A percentile compares a stretch with the other conserved stretches of the same genome.
Conservation (phyloP, 345 rosid genomes). For the Laguncularia racemosa region DNA sequence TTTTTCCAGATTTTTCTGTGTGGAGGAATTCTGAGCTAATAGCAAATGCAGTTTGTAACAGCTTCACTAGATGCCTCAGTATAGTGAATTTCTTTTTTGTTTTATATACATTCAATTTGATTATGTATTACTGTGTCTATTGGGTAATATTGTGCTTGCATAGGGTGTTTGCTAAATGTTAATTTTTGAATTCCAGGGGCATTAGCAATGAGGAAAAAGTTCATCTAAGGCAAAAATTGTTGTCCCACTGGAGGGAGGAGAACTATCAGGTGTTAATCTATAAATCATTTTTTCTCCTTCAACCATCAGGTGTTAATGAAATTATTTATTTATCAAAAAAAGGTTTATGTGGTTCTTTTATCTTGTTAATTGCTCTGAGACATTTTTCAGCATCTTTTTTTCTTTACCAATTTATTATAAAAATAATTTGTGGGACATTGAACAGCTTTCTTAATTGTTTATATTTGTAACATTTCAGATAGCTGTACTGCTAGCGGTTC, state of each 20-base stretch:
- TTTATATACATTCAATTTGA: no score
- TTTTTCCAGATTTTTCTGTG: no score
- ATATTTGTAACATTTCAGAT: constrained; percentile 34
- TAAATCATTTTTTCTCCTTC: constrained; percentile 4
- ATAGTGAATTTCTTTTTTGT: no score
- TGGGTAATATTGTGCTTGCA: neutral
- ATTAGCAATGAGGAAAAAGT: constrained; percentile 79
- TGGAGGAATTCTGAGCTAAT: no score
- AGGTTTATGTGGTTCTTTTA: neutral
- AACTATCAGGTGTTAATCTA: constrained; percentile 50
- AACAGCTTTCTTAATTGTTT: neutral
- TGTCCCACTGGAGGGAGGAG: constrained; percentile 83
- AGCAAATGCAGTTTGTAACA: no score
- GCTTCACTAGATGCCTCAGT: no score
- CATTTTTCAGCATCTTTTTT: neutral
- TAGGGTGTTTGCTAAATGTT: neutral
- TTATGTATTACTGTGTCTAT: neutral
- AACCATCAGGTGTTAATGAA: no score
- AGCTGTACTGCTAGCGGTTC: constrained; percentile 78
- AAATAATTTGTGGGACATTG: neutral
- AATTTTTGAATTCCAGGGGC: constrained; percentile 47
- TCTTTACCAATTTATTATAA: neutral
- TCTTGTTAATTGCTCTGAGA: neutral
- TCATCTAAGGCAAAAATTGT: constrained; percentile 65
- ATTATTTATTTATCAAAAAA: no score